A percentile compares a stretch with the other conserved stretches of the same genome.
phyloP scores from a whole-genome alignment of 257 asterid genomes.

The Solanum etuberosum region DNA sequence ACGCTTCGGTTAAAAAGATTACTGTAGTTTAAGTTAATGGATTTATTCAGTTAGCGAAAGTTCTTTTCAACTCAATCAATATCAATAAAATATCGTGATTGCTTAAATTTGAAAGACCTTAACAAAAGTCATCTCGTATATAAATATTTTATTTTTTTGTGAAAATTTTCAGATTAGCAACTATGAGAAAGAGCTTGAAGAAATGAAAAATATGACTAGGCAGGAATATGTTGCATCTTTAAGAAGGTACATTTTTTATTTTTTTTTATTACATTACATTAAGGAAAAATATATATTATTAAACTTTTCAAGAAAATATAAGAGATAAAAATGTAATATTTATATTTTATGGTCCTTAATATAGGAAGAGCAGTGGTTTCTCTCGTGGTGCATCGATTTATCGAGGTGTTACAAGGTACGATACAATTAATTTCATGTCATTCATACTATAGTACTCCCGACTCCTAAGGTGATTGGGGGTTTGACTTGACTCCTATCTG shows the following conservation, averaged over 20 bases:
- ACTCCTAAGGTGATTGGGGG: not conserved
- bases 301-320: not conserved
- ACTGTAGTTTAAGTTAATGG: not conserved
- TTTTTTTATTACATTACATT: not conserved
- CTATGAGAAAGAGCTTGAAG: constrained; percentile 83
- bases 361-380: constrained; percentile 89
- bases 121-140: not conserved
- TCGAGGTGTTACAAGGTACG: constrained; percentile 88
- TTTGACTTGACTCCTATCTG: not conserved
- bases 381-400: constrained; percentile 90
- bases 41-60: no score
- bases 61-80: no score
- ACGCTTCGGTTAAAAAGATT: not conserved
- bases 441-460: not conserved
- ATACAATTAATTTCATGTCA: not conserved
- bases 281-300: not conserved
- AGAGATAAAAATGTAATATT: not conserved
- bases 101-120: not conserved
- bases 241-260: constrained; percentile 38
- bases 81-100: no score
- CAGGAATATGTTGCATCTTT: constrained; percentile 85
- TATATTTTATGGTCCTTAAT: not conserved
- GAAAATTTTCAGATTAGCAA: constrained; percentile 41
- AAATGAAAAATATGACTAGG: constrained; percentile 86
- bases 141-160: not conserved